Base-by-base conservation (phyloP, 2,329 filamentous ascomycete genomes). In the Cryphonectria parasitica region DNA sequence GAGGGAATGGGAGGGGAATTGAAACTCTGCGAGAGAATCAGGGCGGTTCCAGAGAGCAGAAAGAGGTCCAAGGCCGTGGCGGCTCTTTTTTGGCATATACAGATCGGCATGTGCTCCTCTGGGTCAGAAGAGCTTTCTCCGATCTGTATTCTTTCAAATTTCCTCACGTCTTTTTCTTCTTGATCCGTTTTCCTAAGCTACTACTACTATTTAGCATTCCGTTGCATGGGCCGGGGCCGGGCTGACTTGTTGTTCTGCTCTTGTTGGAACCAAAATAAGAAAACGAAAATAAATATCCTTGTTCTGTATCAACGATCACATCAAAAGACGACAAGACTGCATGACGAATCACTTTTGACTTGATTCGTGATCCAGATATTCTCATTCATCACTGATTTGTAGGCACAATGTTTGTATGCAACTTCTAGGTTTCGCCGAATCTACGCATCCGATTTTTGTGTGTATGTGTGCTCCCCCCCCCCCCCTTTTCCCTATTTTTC, bases 301-400 rank as follows among this genome's bases (percentile, higher is more conserved):
- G 25, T 17, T 7, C 52, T 56, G 25, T 56, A 17, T 17, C n/a
- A 13, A 28, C 52, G 3, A 6, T 25, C 22, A 1, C 45, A n/a
- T 49, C 22, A 49, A n/a, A 45, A 22, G 43, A 34, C 34, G n/a
- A 15, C 25, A n/a, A n/a, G 22, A 54, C 13, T 13, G 52, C 10
- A 25, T 13, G 6, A 28, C 28, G n/a, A 5, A 56, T 56, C 22
- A 13, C 10, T 13, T 34, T 34, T 13, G 15, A 13, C 3, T n/a
- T 56, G 10, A 39, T 22, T 22, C 22, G 8, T 39, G 56, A 31
- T 22, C 8, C 41, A 25, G 22, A 17, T 8, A 61, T 61, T 62
- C 60, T 41, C 60, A 62, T 62, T 62, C n/a, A 25, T 62, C 34
- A 62, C 36, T 41, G 39, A 62, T 34, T 39, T 39, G 22, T 62